Evolutionary conservation across 2,329 filamentous ascomycete genomes (phyloP).

Genomic region (Xylariaceae sp.): DNA sequence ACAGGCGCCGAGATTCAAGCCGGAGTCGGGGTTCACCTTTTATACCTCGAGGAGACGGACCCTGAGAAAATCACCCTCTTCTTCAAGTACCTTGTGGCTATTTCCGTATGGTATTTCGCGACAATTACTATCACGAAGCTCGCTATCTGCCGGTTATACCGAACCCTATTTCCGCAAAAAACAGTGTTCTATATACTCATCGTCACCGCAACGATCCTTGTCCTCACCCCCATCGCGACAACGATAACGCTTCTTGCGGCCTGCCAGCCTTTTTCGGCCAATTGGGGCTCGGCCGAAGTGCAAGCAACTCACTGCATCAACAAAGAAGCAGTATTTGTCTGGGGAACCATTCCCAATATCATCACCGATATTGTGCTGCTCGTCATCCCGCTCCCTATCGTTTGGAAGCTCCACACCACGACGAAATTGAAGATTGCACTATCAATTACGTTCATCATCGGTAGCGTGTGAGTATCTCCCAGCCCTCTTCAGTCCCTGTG

Average conservation of each 20-base stretch:
- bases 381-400: constrained; percentile 33
- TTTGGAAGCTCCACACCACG: constrained; percentile 28
- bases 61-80: constrained; percentile 12
- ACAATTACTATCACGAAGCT: constrained; percentile 19
- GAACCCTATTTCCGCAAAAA: constrained; percentile 17
- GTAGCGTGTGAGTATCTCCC: constrained; percentile 12
- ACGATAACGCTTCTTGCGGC: constrained; percentile 5
- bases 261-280: constrained; percentile 15
- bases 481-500: not conserved
- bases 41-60: constrained; percentile 11
- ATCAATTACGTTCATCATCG: constrained; percentile 17
- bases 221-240: constrained; percentile 5
- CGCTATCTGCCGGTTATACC: constrained; percentile 20
- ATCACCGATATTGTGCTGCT: constrained; percentile 35
- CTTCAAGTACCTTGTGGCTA: constrained; percentile 20
- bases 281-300: constrained; percentile 15
- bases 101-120: constrained; percentile 19
- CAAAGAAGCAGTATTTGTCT: constrained; percentile 27
- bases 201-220: constrained; percentile 6
- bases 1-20: constrained; percentile 12
- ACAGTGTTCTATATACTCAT: constrained; percentile 9
- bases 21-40: constrained; percentile 14
- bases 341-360: constrained; percentile 36
- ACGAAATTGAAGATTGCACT: constrained; percentile 9
- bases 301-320: constrained; percentile 24